phyloP scores from a whole-genome alignment of 2,329 filamentous ascomycete genomes.

The Alternaria ethzedia region DNA sequence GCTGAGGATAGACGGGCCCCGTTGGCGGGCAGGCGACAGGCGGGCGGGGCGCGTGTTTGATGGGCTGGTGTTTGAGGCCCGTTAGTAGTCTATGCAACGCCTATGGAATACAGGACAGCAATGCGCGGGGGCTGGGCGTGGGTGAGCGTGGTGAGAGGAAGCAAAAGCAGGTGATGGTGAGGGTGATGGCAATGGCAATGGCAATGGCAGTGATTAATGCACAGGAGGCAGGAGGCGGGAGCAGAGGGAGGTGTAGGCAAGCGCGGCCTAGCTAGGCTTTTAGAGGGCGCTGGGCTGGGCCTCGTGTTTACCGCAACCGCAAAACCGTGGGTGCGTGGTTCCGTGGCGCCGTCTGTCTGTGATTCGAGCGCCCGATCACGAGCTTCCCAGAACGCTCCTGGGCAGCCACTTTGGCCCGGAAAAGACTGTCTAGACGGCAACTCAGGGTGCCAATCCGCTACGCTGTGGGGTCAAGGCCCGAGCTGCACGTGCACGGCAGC shows the following conservation, averaged over 20 bases:
- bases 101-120: constrained; percentile 12
- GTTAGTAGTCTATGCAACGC: constrained; percentile 21
- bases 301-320: constrained; percentile 19
- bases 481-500: constrained; percentile 9
- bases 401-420: constrained; percentile 6
- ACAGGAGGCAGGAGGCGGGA: constrained; percentile 2
- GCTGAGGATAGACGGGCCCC: constrained; percentile 24
- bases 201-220: not conserved
- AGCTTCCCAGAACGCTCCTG: constrained; percentile 7
- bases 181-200: not conserved
- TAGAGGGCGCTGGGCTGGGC: constrained; percentile 14
- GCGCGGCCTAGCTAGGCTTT: constrained; percentile 23
- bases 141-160: constrained; percentile 2
- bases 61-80: constrained; percentile 13
- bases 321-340: constrained; percentile 2
- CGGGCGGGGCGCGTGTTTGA: constrained; percentile 25
- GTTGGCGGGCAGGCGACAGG: constrained; percentile 15
- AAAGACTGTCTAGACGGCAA: constrained; percentile 16
- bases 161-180: constrained; percentile 4
- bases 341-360: constrained; percentile 17
- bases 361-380: constrained; percentile 27
- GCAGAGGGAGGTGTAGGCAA: constrained; percentile 16
- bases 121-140: constrained; percentile 5
- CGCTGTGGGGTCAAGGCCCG: constrained; percentile 28
- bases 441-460: constrained; percentile 18